Base-by-base conservation (phyloP, 805 yeast species). In the Wickerhamiella slavikovae region DNA sequence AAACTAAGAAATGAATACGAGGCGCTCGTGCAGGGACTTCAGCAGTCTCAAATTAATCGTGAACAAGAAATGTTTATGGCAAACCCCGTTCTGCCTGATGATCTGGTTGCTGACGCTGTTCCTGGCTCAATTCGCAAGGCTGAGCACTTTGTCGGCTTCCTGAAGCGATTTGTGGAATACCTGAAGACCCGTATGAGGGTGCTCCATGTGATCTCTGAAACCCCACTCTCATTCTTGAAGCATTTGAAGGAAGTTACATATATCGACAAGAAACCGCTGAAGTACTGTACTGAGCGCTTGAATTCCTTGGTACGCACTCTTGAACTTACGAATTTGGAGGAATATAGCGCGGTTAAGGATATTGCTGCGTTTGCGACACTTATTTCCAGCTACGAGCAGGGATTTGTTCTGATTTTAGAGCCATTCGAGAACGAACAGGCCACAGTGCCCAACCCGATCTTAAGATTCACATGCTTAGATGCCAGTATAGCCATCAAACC, bases 401-500 rank as follows among this genome's bases (percentile, higher is more conserved):
- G 99, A 1, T 89, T 89, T 47, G 70, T 77, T 43, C 60, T 89
- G 33, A 89, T 89, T 38, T 57, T 89, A 30, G 99, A 89, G 48
- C 99, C 99, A 0, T 89, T 71, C 52, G 99, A 89, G 49, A 74
- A 93, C 0, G 91, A 76, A 40, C 89, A 82, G 47, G 82, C 83
- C 3, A 82, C 94, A 0, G 98, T 91, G 18, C 98, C 99, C 1
- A 89, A 89, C 49, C 99, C 99, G 1, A 76, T 89, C 4, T 53
- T 89, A 44, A 72, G 85, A 43, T 83, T 89, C 49, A 74, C 94
- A 0, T 89, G 99, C 56, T 58, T 89, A 28, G 99, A 89, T 56
- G 98, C 99, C 0, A 80, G 95, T 1, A 89, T 89, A 41, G 96
- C 96, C 3, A 89, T 89, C 39, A 89, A 82, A 47, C 98, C 99